Evolutionary conservation across 2,329 filamentous ascomycete species (phyloP).

Genomic region (Colletotrichum neosansevieriae): DNA sequence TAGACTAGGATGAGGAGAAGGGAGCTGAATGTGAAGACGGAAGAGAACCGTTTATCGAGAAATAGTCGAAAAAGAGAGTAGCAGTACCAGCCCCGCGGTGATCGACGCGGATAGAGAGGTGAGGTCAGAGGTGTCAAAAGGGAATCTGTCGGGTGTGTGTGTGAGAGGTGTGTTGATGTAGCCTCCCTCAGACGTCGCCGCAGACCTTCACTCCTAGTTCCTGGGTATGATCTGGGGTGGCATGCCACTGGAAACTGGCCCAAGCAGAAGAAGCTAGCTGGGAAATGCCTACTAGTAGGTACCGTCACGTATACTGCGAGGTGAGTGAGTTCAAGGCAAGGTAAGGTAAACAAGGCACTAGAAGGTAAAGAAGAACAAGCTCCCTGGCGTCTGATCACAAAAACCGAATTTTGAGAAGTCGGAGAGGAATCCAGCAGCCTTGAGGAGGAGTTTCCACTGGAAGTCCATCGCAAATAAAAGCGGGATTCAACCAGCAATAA

Average conservation of each 20-base stretch:
- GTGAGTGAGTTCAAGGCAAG: constrained; percentile 26
- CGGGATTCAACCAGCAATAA: constrained; percentile 35
- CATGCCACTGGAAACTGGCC: constrained; percentile 20
- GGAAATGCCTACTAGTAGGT: background rate
- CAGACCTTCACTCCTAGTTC: background rate
- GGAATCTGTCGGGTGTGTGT: constrained; percentile 35
- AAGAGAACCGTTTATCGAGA: constrained; percentile 21
- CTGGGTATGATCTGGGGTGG: constrained; percentile 36
- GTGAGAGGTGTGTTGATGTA: constrained; percentile 33
- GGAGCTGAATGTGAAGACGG: constrained; percentile 15
- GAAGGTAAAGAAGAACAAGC: constrained; percentile 20
- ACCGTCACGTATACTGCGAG: background rate
- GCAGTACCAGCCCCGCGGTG: constrained; percentile 37
- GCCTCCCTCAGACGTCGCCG: constrained; percentile 38
- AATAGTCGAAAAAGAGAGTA: background rate
- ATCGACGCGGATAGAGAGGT: constrained; percentile 35
- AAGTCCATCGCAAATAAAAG: constrained; percentile 39
- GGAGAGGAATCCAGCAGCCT: constrained; percentile 30
- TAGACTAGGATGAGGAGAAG: constrained; percentile 2
- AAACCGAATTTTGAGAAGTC: constrained; percentile 39
- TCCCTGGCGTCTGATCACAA: constrained; percentile 33
- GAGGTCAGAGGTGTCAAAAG: constrained; percentile 40
- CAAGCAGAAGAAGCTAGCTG: constrained; percentile 22
- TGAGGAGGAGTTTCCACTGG: constrained; percentile 23
- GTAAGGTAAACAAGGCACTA: constrained; percentile 16